Evolutionary conservation across 768 basidiomycete species (phyloP), one percentile per base, ranked within the genome.

Genomic region (Agaricus sinodeliciosus): DNA sequence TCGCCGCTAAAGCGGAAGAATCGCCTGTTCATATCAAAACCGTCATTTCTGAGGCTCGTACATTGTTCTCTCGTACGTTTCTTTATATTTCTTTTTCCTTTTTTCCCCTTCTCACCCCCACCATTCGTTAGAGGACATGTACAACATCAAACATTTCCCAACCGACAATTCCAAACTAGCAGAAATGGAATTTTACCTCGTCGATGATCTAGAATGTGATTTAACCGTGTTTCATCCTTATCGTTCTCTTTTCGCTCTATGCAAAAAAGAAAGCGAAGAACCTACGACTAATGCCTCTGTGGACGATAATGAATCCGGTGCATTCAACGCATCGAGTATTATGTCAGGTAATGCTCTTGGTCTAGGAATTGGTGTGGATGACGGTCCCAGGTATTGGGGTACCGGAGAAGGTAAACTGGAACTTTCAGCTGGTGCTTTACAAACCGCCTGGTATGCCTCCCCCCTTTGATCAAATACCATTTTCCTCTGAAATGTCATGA

Each of bases 101-200:
- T n/a, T n/a, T n/a, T n/a, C n/a, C n/a, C n/a, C n/a, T n/a, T 4
- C 25, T 42, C 0, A 26, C 19, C 31, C 48, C 36, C n/a, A 37
- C n/a, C 22, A 28, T 18, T 4, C 1, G 28, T 13, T 15, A 83
- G 80, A 77, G 49, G 81, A 84, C 49, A 83, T 81, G 16, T 89
- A 90, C 61, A 80, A 77, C 4, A 73, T 87, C 63, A 86, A 88
- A 63, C 69, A 78, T n/a, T 95, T 96, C 63, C 82, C 89, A 0
- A 79, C 87, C 0, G 94, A 96, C 63, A 88, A 94, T 61, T 80
- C 87, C 9, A 94, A 92, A 63, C 74, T 99, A 12, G 96, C 94
- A 3, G 96, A 99, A 67, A 97, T 97, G 94, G 95, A 98, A 65
- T 98, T 98, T 71, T 98, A 95, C 70, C 83, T 98, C 9, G 85